Conservation (phyloP, 2,329 filamentous ascomycete genomes). For the Pseudogymnoascus sp. region DNA sequence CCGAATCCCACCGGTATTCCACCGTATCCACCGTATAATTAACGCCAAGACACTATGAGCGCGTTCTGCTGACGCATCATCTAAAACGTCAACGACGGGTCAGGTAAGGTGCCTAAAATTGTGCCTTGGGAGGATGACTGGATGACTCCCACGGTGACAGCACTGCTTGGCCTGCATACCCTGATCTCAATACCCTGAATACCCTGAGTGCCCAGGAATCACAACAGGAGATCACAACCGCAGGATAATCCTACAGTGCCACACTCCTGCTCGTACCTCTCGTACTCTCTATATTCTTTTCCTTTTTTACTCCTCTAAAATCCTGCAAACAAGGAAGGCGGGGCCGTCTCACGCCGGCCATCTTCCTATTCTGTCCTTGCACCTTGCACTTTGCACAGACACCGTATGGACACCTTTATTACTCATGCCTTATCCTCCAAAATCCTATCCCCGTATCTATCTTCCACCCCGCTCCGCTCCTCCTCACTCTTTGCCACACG, state of each 20-base stretch:
- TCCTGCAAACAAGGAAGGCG: neutral
- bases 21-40: constrained; percentile 3
- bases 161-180: neutral
- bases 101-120: neutral
- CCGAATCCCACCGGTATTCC: neutral
- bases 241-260: neutral
- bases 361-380: neutral
- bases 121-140: neutral
- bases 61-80: neutral
- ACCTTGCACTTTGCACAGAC: neutral
- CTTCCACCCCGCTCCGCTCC: neutral
- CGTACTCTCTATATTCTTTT: neutral
- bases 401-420: constrained; percentile 5
- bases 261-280: neutral
- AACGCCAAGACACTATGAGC: neutral
- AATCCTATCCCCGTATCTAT: neutral
- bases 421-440: constrained; percentile 1
- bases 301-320: neutral
- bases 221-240: neutral
- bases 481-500: neutral
- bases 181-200: too few species aligned
- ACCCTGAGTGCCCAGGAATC: neutral
- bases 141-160: neutral
- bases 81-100: neutral
- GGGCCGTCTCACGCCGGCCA: neutral